Conservation (phyloP, 371 early-diverging fungal genomes). For the Saksenaea oblongispora region DNA sequence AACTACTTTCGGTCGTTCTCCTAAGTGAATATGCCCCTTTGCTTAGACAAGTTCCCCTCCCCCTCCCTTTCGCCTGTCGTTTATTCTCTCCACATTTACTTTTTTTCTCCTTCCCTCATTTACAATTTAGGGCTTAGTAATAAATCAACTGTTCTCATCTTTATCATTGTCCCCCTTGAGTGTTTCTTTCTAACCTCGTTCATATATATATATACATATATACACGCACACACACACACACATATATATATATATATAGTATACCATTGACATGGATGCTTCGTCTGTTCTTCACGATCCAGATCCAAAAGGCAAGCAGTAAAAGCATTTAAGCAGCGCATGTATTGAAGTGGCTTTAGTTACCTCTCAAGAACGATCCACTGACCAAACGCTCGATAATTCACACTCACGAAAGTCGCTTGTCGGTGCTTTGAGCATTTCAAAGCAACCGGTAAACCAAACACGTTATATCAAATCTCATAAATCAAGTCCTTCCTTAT, state of each 20-base stretch:
- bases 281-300: not conserved
- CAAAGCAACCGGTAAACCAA: constrained; percentile 1
- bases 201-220: constrained; percentile 1
- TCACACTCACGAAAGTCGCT: not conserved
- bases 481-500: constrained; percentile 25
- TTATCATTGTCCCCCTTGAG: constrained; percentile 3
- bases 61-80: not conserved
- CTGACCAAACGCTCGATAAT: not conserved
- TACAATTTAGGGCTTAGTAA: not conserved
- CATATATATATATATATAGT: not conserved
- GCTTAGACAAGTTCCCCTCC: constrained; percentile 1
- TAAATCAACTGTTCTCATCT: constrained; percentile 4
- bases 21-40: not conserved
- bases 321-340: not conserved
- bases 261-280: not conserved
- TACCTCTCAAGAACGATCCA: not conserved
- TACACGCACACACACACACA: not conserved
- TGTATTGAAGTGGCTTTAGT: not conserved
- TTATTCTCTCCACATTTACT: not conserved
- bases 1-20: not conserved
- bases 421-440: constrained; percentile 5
- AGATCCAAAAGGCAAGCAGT: not conserved
- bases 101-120: not conserved
- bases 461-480: constrained; percentile 13
- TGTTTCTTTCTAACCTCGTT: constrained; percentile 2